These are phyloP conservation scores for Fusarium buharicum DNA, from an alignment of 2,329 filamentous ascomycete species.

Conservation along the genomic window DNA sequence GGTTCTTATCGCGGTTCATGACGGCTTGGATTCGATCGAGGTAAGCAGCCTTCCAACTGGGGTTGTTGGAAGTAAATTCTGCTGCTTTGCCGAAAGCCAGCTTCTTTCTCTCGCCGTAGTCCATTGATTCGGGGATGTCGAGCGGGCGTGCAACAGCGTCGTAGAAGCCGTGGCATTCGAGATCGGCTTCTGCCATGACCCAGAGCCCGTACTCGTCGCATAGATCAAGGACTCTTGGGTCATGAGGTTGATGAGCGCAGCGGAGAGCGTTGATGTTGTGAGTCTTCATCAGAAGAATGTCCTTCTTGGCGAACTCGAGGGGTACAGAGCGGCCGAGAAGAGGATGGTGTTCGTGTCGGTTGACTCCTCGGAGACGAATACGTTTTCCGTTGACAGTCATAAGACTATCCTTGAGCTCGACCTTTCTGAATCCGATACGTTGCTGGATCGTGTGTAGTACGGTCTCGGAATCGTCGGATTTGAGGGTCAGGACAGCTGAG, in stretches of 20 bases:
- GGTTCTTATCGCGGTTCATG: constrained; percentile 75
- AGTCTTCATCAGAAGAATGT: constrained; percentile 74
- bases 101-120: constrained; percentile 69
- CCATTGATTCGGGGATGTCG: constrained; percentile 64
- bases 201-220: constrained; percentile 74
- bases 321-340: constrained; percentile 71
- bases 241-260: constrained; percentile 74
- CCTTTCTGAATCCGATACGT: constrained; percentile 70
- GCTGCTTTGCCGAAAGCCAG: constrained; percentile 65
- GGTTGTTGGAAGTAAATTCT: constrained; percentile 69
- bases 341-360: constrained; percentile 75
- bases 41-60: constrained; percentile 70
- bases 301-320: constrained; percentile 67
- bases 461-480: constrained; percentile 50
- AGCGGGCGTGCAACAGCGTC: constrained; percentile 60
- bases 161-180: constrained; percentile 66
- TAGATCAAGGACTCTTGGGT: constrained; percentile 67
- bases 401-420: constrained; percentile 71
- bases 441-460: constrained; percentile 59
- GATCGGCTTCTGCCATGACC: constrained; percentile 64
- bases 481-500: constrained; percentile 63
- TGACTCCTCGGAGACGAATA: constrained; percentile 70
- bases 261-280: constrained; percentile 78
- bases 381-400: constrained; percentile 71
- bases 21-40: constrained; percentile 73